Percentiles rank a stretch among this genome's conserved stretches.
Evolutionary conservation across 805 yeast genomes (phyloP).

Genomic region (Saturnispora dispora): DNA sequence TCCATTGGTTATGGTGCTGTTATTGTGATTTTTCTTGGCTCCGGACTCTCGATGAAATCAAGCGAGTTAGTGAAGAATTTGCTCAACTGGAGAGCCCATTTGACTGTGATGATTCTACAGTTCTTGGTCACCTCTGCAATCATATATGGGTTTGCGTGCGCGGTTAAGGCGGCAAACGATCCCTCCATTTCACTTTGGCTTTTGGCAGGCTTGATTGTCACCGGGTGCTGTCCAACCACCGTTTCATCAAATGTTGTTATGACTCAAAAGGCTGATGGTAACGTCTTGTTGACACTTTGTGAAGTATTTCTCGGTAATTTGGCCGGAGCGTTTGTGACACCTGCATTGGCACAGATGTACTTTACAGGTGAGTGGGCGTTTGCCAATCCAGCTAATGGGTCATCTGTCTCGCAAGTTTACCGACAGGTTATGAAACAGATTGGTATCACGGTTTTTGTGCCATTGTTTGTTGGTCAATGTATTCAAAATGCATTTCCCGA

Average conservation of each 20-base stretch:
- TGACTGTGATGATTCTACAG: slow-evolving; percentile 55
- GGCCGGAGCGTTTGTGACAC: slow-evolving; percentile 80
- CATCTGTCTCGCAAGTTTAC: slow-evolving; percentile 50
- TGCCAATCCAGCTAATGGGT: slow-evolving; percentile 68
- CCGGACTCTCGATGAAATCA: slow-evolving; percentile 73
- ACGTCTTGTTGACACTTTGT: slow-evolving; percentile 62
- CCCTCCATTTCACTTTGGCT: slow-evolving; percentile 63
- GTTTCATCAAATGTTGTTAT: slow-evolving; percentile 87
- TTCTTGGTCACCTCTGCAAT: slow-evolving; percentile 45
- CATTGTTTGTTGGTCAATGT: slow-evolving; percentile 82
- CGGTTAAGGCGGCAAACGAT: slow-evolving; percentile 51
- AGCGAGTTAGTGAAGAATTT: slow-evolving; percentile 51
- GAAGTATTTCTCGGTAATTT: slow-evolving; percentile 82
- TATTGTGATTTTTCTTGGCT: slow-evolving; percentile 71
- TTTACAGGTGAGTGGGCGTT: slow-evolving; percentile 51
- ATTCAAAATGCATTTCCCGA: slow-evolving; percentile 61
- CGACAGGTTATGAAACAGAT: slow-evolving; percentile 77
- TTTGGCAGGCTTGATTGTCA: slow-evolving; percentile 70
- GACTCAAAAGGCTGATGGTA: slow-evolving; percentile 82
- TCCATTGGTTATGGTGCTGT: slow-evolving; percentile 81
- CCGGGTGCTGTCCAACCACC: slow-evolving; percentile 86
- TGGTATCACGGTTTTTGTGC: slow-evolving; percentile 72
- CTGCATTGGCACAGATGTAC: slow-evolving; percentile 73
- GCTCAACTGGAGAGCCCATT: slow-evolving; percentile 75
- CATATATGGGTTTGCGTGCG: slow-evolving; percentile 65